These are phyloP conservation scores for Chaetomium tenue DNA, from an alignment of 495 filamentous ascomycete genomes.

Conservation along the genomic window DNA sequence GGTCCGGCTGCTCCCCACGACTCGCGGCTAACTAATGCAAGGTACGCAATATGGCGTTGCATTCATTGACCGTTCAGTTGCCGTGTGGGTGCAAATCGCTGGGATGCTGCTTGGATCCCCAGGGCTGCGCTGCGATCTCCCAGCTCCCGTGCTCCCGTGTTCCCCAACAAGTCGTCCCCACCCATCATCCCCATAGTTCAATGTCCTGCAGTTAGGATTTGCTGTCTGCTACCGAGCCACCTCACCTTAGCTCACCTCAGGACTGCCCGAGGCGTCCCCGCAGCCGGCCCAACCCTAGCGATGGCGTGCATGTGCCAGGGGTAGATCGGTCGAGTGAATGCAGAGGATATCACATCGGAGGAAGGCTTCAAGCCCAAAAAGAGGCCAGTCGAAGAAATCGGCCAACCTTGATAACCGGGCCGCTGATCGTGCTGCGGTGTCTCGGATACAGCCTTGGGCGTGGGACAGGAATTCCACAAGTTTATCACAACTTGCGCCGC, in stretches of 20 bases:
- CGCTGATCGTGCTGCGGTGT: neutral
- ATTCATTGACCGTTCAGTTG: neutral
- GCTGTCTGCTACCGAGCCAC: too few species aligned
- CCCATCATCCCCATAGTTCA: too few species aligned
- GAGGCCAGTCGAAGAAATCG: neutral
- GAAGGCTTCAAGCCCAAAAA: neutral
- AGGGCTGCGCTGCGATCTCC: too few species aligned
- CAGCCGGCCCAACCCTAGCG: neutral
- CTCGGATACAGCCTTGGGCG: neutral
- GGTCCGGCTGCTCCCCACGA: neutral
- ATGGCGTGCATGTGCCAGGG: neutral
- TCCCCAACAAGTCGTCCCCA: too few species aligned
- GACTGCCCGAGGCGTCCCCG: neutral
- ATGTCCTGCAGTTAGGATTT: neutral
- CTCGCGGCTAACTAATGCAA: slow-evolving; percentile 1
- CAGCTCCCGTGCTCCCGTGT: too few species aligned
- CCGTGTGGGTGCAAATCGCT: too few species aligned
- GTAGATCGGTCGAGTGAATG: neutral
- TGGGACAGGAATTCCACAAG: too few species aligned
- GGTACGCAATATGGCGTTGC: neutral
- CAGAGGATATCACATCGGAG: neutral
- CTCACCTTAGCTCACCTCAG: neutral
- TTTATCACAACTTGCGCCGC: too few species aligned
- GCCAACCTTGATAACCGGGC: neutral
- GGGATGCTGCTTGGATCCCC: too few species aligned